Base-by-base conservation (phyloP, 805 yeast species). In the Zygosaccharomyces rouxii region DNA sequence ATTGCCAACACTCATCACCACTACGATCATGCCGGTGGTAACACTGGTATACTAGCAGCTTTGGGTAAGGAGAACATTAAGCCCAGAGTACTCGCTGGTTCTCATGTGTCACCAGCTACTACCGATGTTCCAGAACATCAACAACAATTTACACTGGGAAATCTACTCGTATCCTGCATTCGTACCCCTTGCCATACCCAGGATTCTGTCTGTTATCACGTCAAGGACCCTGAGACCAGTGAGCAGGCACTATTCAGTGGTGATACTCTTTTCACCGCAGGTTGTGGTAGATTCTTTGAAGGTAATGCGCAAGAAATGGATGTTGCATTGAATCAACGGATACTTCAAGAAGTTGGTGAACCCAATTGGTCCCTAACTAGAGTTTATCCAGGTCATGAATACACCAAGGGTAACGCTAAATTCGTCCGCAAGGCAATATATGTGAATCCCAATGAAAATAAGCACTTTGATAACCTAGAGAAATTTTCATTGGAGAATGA, bases 111-210 rank as follows among this genome's bases (percentile, higher is more conserved):
- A 9, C 62, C 62, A 5, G 89, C 87, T 58, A 83, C 89, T 1
- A 89, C 90, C 0, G 66, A 73, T 22, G 95, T 92, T 16, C 74
- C 84, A 0, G 71, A 76, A 48, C 81, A 89, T 3, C 69, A 89
- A 50, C 96, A 97, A 3, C 71, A 74, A 35, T 59, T 50, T 38
- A 39, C 48, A 6, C 43, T 66, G 45, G 67, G 65, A 5, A 66
- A 76, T 52, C 62, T 92, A 44, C 74, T 79, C 14, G 78, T 90
- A 44, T 81, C 83, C 1, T 95, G 97, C 0, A 72, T 92, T 35
- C 92, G 92, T 68, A 94, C 99, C 0, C 99, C 99, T 3, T 94
- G 99, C 64, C 99, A 94, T 67, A 94, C 99, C 0, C 94, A 86
- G 68, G 99, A 94, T 68, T 88, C 96, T 3, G 86, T 94, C 51